Evolutionary conservation across 768 basidiomycete species (phyloP), one percentile per base, ranked within the genome.

Genomic region (Lentinus tigrinus): DNA sequence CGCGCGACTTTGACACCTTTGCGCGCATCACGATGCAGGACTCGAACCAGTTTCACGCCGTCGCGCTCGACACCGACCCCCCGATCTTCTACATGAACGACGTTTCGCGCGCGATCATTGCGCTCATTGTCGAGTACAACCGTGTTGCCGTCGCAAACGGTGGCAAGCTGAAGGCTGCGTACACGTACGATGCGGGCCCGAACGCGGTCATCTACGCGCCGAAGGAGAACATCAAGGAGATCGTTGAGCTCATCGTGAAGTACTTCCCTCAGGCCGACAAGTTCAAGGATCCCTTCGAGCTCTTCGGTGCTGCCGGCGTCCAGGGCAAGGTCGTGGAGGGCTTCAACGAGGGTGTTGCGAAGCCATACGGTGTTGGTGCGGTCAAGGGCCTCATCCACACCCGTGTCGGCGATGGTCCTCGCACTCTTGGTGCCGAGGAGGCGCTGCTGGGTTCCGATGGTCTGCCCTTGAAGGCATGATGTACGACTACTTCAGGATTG

Each of bases 1-100:
- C 70, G 1, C 82, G 79, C 63, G 91, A 98, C 74, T 99, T 99
- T 71, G 86, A 94, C 66, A 63, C 83, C 0, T 99, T 99, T 64
- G 97, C 95, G 0, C 75, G 77, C 59, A 84, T 98, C 72, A 99
- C 97, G 21, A 99, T 98, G 94, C 85, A 83, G 48, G 97, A 99
- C 72, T 96, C 94, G 51, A 99, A 99, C 77, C 90, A 93, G 77
- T 99, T 99, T 85, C 97, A 99, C 70, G 95, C 97, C 26, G 93
- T 98, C 63, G 91, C 91, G 49, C 87, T 98, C 63, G 97, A 99
- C 75, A 98, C 97, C 0, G 85, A 89, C 42, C 97, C 97, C 1
- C 97, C 97, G 42, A 98, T 98, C 74, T 98, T 99, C 74, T 99
- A 99, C 80, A 88, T 99, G 85, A 98, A 98, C 78, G 97, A 99